A percentile compares a stretch with the other conserved stretches of the same genome.
These are phyloP conservation scores for Xylariaceae sp. DNA, from an alignment of 2,329 filamentous ascomycete species.

Conservation along the genomic window DNA sequence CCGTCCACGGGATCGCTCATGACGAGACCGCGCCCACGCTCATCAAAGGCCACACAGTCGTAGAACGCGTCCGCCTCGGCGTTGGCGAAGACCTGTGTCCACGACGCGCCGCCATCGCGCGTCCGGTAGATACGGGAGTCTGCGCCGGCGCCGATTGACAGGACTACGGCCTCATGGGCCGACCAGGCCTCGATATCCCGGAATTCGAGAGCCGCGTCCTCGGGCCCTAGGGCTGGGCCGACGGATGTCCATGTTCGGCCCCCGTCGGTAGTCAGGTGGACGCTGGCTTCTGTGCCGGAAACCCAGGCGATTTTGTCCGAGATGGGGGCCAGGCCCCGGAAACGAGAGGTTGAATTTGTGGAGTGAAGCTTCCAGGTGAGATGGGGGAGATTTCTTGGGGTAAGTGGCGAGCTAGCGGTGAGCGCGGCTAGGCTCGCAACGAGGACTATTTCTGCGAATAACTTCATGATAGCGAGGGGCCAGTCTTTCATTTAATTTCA, in stretches of 20 bases:
- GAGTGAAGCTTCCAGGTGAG: conserved; percentile 23
- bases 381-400: background rate
- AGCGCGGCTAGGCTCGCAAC: too few relatives aligned
- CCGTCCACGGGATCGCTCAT: conserved; percentile 33
- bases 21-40: conserved; percentile 23
- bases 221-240: conserved; percentile 22
- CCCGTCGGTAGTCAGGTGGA: conserved; percentile 28
- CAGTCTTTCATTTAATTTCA: too few relatives aligned
- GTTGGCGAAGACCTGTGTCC: conserved; percentile 28
- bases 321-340: conserved; percentile 30
- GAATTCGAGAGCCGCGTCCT: conserved; percentile 28
- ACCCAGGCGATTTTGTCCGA: conserved; percentile 31
- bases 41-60: conserved; percentile 32
- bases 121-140: conserved; percentile 32
- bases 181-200: conserved; percentile 38
- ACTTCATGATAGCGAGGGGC: too few relatives aligned
- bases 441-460: too few relatives aligned
- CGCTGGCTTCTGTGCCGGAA: conserved; percentile 28
- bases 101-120: conserved; percentile 25
- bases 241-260: conserved; percentile 30
- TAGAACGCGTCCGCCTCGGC: conserved; percentile 29
- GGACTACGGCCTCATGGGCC: conserved; percentile 36
- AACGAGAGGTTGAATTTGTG: conserved; percentile 26
- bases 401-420: too few relatives aligned
- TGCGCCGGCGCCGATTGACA: conserved; percentile 33